phyloP scores from a whole-genome alignment of 352 stramenopile species.

The Albugo candida region DNA sequence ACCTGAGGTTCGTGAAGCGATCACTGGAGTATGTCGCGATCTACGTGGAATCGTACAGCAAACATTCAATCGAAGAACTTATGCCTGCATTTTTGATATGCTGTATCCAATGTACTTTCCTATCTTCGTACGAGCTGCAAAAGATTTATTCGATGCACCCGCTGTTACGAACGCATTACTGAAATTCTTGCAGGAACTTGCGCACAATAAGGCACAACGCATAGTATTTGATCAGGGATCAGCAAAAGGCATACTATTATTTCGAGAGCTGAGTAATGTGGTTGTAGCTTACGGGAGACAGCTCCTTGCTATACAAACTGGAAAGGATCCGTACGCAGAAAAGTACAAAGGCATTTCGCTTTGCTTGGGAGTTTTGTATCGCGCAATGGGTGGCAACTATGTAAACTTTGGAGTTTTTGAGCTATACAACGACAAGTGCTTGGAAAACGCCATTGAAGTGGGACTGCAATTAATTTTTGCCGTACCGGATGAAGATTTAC shows the following conservation, averaged over 20 bases:
- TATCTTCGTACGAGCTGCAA: constrained; percentile 85
- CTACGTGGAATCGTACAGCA: constrained; percentile 90
- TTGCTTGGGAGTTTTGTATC: constrained; percentile 82
- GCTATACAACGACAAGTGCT: constrained; percentile 92
- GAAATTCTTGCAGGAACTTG: constrained; percentile 93
- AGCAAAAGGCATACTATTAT: constrained; percentile 96
- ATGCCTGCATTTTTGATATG: constrained; percentile 95
- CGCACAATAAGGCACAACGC: constrained; percentile 90
- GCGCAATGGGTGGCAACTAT: constrained; percentile 86
- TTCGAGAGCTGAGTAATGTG: constrained; percentile 89
- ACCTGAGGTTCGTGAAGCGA: constrained; percentile 61
- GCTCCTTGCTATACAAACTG: constrained; percentile 62
- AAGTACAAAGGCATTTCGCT: constrained; percentile 97
- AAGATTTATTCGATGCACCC: constrained; percentile 87
- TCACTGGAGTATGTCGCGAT: constrained; percentile 94
- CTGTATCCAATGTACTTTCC: constrained; percentile 93
- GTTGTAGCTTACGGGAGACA: constrained; percentile 88
- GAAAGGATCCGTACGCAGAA: constrained; percentile 85
- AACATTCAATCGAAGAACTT: constrained; percentile 92
- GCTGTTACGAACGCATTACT: constrained; percentile 91
- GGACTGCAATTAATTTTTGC: constrained; percentile 87
- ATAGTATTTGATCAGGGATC: constrained; percentile 97
- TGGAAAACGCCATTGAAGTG: constrained; percentile 89
- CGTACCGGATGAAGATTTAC: constrained; percentile 91
- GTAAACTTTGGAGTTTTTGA: constrained; percentile 99